Evolutionary conservation across 2,329 filamentous ascomycete species (phyloP), one percentile per base, ranked within the genome.

Genomic region (Ramularia collo-cygni): DNA sequence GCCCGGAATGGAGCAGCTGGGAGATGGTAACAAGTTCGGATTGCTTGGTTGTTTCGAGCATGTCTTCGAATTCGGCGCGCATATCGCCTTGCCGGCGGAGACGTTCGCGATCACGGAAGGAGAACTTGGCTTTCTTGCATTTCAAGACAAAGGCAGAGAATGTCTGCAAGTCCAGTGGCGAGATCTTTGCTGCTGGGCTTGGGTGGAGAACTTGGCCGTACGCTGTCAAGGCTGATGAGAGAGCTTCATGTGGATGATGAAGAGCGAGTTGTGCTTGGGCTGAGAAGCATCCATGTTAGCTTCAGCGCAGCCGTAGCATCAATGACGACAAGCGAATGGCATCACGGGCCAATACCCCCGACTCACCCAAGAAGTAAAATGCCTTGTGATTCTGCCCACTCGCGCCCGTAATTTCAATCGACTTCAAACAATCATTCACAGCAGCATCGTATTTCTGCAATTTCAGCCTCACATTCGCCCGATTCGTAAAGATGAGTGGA

Each of bases 101-200:
- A 1, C 84, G 70, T 26, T 71, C 68, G 40, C 69, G 70, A 61
- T 96, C 90, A 49, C 71, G 70, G 8, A 77, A 74, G 26, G 90
- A 84, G 86, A 92, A 96, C 28, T 85, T 78, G 48, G 81, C 81
- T 63, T 90, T 90, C 64, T 93, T 94, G 56, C 85, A 87, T 42
- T 74, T 72, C 15, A 95, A 69, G 0, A 95, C 85, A 12, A 84
- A 75, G 12, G 72, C 70, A 0, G 84, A 88, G 31, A 95, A 61
- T 1, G 59, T 56, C 16, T 57, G 55, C 1, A 64, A 46, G 26
- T 61, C 58, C 13, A 53, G 53, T 1, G 53, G 50, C 4, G 56
- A 57, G 13, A 56, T 57, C 21, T 57, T 77, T 15, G 80, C 75
- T 15, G 76, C 71, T 0, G 90, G 75, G 27, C 81, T 83, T 13